Conservation (phyloP, 768 basidiomycete species). For the Dioszegia hungarica region DNA sequence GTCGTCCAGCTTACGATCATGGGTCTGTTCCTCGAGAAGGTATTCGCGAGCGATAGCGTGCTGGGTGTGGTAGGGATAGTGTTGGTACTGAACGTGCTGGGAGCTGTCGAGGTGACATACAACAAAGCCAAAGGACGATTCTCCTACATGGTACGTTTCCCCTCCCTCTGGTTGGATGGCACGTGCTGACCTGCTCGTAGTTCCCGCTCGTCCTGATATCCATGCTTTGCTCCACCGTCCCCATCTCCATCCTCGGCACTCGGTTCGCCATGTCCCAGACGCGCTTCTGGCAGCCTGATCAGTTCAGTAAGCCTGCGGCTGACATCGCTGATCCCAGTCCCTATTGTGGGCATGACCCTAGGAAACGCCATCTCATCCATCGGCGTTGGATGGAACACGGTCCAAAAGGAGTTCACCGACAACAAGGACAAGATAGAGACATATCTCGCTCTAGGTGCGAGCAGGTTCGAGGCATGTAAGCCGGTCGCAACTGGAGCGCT, state of each 20-base stretch:
- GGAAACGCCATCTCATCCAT: conserved; percentile 73
- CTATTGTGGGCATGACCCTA: conserved; percentile 79
- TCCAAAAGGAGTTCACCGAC: conserved; percentile 73
- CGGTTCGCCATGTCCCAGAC: conserved; percentile 68
- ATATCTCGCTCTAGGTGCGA: conserved; percentile 79
- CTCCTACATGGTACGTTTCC: conserved; percentile 60
- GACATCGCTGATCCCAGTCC: conserved; percentile 54
- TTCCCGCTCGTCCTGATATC: conserved; percentile 63
- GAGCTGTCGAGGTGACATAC: conserved; percentile 70
- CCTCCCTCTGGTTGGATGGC: too few species aligned
- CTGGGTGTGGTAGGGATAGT: conserved; percentile 71
- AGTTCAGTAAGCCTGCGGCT: conserved; percentile 60
- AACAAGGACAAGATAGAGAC: conserved; percentile 80
- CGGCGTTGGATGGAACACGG: conserved; percentile 60
- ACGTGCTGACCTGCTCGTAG: conserved; percentile 50
- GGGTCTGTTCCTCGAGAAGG: conserved; percentile 62
- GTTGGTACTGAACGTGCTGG: conserved; percentile 70
- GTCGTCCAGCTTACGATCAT: conserved; percentile 72
- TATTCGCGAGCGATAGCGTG: conserved; percentile 70
- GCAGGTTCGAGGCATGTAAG: conserved; percentile 73
- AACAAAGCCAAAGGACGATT: conserved; percentile 74
- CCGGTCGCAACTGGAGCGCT: conserved; percentile 74
- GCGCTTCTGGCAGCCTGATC: conserved; percentile 79
- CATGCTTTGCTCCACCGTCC: conserved; percentile 71
- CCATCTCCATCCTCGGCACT: conserved; percentile 70